Evolutionary conservation across 352 stramenopile species (phyloP), one percentile per base, ranked within the genome.

Genomic region (Globisporangium ultimum): DNA sequence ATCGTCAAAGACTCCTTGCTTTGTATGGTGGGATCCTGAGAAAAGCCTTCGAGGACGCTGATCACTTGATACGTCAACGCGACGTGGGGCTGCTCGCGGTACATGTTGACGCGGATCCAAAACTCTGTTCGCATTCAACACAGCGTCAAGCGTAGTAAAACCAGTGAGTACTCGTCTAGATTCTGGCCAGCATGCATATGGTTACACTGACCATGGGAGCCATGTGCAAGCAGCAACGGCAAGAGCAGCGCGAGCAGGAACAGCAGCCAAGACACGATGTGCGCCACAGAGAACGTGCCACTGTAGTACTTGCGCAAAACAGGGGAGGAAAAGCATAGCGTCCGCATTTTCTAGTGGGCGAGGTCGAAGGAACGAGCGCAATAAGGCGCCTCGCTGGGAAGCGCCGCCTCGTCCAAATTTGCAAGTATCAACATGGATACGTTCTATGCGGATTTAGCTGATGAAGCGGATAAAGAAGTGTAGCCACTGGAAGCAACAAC

Each of bases 231-330:
- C 11, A 87, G 63, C 38, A 90, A 56, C 45, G 86, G 86, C 41
- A 93, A 60, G 48, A 78, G 43, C 0, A 80, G 45, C 13, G 64
- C 70, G 13, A 82, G 51, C 1, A 82, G 34, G 20, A 72, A 72
- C n/a, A 88, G 60, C 12, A 59, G 18, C 20, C 78, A 59, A 12
- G 68, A 76, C 10, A 80, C 64, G 6, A 84, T 3, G 61, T 89
- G 81, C 12, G 84, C 70, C 9, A 85, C 62, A 6, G 80, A 91
- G 40, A 78, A 63, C 5, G 76, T 38, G 42, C 70, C 55, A 21
- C 75, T 78, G 67, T 78, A 87, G 58, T 90, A 93, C 45, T 74
- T 69, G 2, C 82, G 72, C 60, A 76, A 56, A 47, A 95, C 68
- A 20, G 63, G 71, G 48, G 74, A 63, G 50, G 64, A 52, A 47